Percentiles rank a stretch among this genome's conserved stretches.
Evolutionary conservation across 2,329 filamentous ascomycete species (phyloP).

Genomic region (Sarocladium kiliense): DNA sequence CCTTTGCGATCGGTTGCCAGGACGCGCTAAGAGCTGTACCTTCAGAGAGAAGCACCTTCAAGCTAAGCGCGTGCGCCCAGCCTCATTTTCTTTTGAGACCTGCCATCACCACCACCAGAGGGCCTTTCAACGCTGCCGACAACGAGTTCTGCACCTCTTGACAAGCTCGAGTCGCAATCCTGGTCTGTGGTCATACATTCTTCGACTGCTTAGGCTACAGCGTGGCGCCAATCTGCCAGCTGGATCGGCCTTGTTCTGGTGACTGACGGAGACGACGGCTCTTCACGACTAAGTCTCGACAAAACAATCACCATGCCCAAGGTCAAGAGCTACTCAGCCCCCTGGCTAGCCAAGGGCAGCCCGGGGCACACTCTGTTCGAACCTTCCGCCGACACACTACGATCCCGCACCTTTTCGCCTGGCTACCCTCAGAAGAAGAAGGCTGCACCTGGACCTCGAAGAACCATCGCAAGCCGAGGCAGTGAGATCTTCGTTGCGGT

Average conservation of each 20-base stretch:
- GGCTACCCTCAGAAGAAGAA: constrained; percentile 39
- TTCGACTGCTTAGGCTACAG: neutral
- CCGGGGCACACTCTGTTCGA: constrained; percentile 76
- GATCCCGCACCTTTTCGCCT: constrained; percentile 32
- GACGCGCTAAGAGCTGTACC: constrained; percentile 4
- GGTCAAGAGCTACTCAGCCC: constrained; percentile 77
- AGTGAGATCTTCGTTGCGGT: constrained; percentile 86
- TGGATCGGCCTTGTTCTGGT: neutral
- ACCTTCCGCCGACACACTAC: constrained; percentile 32
- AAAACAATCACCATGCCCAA: constrained; percentile 62
- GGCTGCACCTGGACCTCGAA: constrained; percentile 42
- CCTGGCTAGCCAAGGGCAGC: constrained; percentile 76
- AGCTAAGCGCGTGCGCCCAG: constrained; percentile 2
- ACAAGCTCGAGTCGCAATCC: neutral
- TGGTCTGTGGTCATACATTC: neutral
- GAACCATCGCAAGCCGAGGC: constrained; percentile 73
- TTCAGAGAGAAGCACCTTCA: neutral
- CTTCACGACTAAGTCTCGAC: neutral
- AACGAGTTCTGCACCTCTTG: neutral
- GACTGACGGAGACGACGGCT: neutral
- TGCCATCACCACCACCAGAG: neutral
- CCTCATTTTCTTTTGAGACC: constrained; percentile 5
- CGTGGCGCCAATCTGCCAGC: neutral
- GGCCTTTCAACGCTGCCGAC: neutral
- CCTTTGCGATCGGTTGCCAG: neutral